A percentile compares a stretch with the other conserved stretches of the same genome.
Evolutionary conservation across 179 eudicot species (phyloP).

Genomic region (Corrigiola litoralis): DNA sequence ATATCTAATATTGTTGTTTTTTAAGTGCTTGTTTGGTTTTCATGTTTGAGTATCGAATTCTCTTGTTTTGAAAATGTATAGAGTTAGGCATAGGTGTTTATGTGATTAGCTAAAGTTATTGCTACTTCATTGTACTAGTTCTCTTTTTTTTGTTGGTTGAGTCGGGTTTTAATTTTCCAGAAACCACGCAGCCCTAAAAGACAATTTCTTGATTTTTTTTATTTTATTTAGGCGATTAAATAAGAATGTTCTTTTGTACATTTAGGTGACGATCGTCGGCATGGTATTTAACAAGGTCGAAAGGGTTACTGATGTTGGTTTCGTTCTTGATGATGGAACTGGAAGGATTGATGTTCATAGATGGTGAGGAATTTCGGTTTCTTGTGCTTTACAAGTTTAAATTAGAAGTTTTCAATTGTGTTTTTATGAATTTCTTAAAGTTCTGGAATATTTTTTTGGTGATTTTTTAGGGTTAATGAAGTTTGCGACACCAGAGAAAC

Average conservation of each 20-base stretch:
- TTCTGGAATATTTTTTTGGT: slow-evolving; percentile 1
- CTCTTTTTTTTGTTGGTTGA: too few species aligned
- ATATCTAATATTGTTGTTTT: too few species aligned
- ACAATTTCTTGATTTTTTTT: neutral
- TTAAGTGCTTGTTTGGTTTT: too few species aligned
- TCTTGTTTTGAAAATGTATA: too few species aligned
- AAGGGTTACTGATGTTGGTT: slow-evolving; percentile 70
- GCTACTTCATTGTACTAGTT: too few species aligned
- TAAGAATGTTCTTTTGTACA: neutral
- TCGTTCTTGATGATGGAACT: slow-evolving; percentile 80
- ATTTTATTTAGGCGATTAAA: neutral
- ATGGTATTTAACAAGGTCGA: slow-evolving; percentile 58
- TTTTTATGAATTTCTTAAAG: neutral
- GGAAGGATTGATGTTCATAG: slow-evolving; percentile 72
- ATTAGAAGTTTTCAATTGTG: neutral
- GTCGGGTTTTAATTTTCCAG: too few species aligned
- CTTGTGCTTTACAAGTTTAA: neutral
- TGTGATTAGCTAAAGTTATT: too few species aligned
- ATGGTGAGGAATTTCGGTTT: slow-evolving; percentile 43
- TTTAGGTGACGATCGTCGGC: slow-evolving; percentile 79
- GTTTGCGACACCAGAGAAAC: slow-evolving; percentile 57
- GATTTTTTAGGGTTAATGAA: slow-evolving; percentile 62
- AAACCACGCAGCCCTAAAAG: too few species aligned
- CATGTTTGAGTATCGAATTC: too few species aligned
- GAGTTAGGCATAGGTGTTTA: too few species aligned